Base-by-base conservation (phyloP, 2,329 filamentous ascomycete species). In the Amauroascus verrucosus region DNA sequence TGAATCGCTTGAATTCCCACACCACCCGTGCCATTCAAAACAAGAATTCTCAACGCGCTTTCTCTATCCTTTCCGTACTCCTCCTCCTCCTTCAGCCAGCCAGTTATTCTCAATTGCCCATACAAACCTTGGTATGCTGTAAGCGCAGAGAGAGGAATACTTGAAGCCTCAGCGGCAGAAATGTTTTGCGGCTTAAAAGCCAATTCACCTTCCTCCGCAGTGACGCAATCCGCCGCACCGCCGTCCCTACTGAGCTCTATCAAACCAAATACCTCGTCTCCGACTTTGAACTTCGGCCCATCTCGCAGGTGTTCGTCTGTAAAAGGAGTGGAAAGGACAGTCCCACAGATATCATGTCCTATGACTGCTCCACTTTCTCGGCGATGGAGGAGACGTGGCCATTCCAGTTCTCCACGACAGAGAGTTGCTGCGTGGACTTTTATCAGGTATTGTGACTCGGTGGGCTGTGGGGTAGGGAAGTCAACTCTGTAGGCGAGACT, bases 101-200 rank as follows among this genome's bases (percentile, higher is more conserved):
- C 38, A 3, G 45, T 24, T 3, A 48, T 13, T 2, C 60, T 61
- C 5, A 64, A 67, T 55, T 71, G 64, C 13, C 55, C 60, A 55
- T 71, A 72, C 26, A 73, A 59, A 2, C 67, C 69, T 59, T 72
- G 69, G 67, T 69, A 74, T 8, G 68, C 71, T 28, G 68, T 71
- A 50, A 73, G 62, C 6, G 63, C 66, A 1, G 67, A 65, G 4
- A 71, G 57, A 0, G 70, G 69, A 9, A 73, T 61, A 3, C 69
- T 65, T 6, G 66, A 65, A 1, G 68, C 68, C 48, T 68, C 64
- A 3, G 60, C 61, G 0, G 64, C 61, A 16, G 60, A 62, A 26
- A 72, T 60, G 54, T 69, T 71, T n/a, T 51, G 55, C 11, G 69
- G 69, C 49, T 70, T 70, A 30, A 63, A 59, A 11, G 68, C 64